Conservation (phyloP, 345 rosid genomes). For the Arabidopsis arenosa region DNA sequence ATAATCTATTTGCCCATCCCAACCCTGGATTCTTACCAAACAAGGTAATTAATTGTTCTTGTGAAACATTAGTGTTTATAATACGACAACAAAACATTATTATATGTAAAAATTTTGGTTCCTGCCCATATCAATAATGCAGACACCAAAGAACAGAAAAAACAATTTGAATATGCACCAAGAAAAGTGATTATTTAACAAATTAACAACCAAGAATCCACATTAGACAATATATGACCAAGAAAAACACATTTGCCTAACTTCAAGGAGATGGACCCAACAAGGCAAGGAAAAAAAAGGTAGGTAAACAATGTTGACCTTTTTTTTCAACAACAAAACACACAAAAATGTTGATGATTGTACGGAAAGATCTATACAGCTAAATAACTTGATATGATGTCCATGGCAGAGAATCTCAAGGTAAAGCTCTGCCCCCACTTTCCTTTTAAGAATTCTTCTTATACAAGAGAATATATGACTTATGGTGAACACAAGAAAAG, state of each 20-base stretch:
- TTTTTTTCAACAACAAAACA: slow-evolving; percentile 9
- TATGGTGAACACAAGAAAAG: slow-evolving; percentile 43
- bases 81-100: slow-evolving; percentile 18
- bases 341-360: slow-evolving; percentile 34
- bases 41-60: slow-evolving; percentile 31
- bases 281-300: slow-evolving; percentile 7
- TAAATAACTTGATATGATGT: slow-evolving; percentile 44
- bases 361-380: slow-evolving; percentile 49
- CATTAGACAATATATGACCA: slow-evolving; percentile 26
- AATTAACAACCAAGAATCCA: slow-evolving; percentile 20
- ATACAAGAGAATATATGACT: slow-evolving; percentile 16
- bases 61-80: slow-evolving; percentile 10
- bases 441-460: slow-evolving; percentile 17
- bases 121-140: slow-evolving; percentile 18
- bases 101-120: slow-evolving; percentile 23
- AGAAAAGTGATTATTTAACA: slow-evolving; percentile 33
- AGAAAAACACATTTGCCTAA: slow-evolving; percentile 39
- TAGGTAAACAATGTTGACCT: slow-evolving; percentile 48
- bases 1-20: slow-evolving; percentile 33
- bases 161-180: slow-evolving; percentile 27
- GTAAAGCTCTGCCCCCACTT: slow-evolving; percentile 35
- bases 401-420: slow-evolving; percentile 37
- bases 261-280: slow-evolving; percentile 42
- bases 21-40: slow-evolving; percentile 31
- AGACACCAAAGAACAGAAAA: slow-evolving; percentile 24